Evolutionary conservation across 2,329 filamentous ascomycete species (phyloP).

Genomic region (Akanthomyces uredinophilus): DNA sequence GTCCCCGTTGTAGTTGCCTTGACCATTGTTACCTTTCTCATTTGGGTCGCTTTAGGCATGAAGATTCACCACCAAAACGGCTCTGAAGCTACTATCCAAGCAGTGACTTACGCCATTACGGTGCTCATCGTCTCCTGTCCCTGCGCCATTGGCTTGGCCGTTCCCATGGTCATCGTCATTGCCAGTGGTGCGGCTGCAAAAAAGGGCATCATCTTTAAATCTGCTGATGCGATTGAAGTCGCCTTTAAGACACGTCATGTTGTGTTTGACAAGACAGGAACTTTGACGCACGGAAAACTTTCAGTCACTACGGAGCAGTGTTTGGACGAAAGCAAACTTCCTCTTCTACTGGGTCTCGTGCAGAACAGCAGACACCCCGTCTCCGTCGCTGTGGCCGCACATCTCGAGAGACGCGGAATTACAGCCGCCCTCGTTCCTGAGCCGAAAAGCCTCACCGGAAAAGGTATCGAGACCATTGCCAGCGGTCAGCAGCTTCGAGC

Average conservation of each 20-base stretch:
- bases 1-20: slow-evolving; percentile 59
- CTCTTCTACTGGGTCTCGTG: slow-evolving; percentile 29
- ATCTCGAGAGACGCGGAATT: slow-evolving; percentile 30
- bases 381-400: slow-evolving; percentile 39
- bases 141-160: slow-evolving; percentile 68
- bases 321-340: neutral
- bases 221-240: slow-evolving; percentile 57
- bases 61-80: slow-evolving; percentile 34
- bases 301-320: slow-evolving; percentile 28
- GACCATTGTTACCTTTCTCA: slow-evolving; percentile 54
- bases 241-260: slow-evolving; percentile 59
- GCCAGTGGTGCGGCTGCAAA: slow-evolving; percentile 61
- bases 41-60: slow-evolving; percentile 61
- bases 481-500: slow-evolving; percentile 33
- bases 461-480: slow-evolving; percentile 37
- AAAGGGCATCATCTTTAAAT: slow-evolving; percentile 64
- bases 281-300: slow-evolving; percentile 58
- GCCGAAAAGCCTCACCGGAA: slow-evolving; percentile 37
- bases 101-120: slow-evolving; percentile 67
- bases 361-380: slow-evolving; percentile 47
- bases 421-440: slow-evolving; percentile 22
- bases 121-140: slow-evolving; percentile 73
- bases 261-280: slow-evolving; percentile 79
- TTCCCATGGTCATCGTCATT: slow-evolving; percentile 75
- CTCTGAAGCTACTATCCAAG: slow-evolving; percentile 48